Percentiles rank a stretch among this genome's conserved stretches.
Evolutionary conservation across 768 basidiomycete genomes (phyloP).

Genomic region (Termitomyces sp.): DNA sequence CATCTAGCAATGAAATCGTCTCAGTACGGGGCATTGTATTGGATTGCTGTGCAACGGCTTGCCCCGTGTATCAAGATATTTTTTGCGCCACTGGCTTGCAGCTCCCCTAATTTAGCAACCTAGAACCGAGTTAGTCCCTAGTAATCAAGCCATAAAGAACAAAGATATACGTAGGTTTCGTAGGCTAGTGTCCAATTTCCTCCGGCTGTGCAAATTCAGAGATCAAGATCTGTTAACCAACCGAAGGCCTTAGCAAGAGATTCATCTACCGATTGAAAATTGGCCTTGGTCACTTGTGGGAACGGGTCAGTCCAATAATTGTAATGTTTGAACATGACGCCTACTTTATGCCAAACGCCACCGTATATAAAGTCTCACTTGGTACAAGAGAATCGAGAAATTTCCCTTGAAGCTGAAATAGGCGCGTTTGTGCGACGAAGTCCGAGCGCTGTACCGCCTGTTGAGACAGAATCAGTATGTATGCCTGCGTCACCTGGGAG

Average conservation of each 20-base stretch:
- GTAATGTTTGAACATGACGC: not conserved
- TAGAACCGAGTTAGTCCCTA: slow-evolving; percentile 1
- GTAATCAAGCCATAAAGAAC: not conserved
- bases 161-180: not conserved
- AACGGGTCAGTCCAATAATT: not conserved
- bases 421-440: slow-evolving; percentile 23
- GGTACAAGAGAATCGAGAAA: slow-evolving; percentile 25
- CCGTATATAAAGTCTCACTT: slow-evolving; percentile 24
- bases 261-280: not conserved
- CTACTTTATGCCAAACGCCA: slow-evolving; percentile 30
- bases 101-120: slow-evolving; percentile 23
- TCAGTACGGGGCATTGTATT: not conserved
- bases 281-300: not conserved
- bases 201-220: not conserved
- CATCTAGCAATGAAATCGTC: slow-evolving; percentile 18
- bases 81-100: slow-evolving; percentile 25
- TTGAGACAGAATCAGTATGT: not conserved
- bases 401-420: slow-evolving; percentile 26
- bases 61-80: slow-evolving; percentile 30
- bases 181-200: not conserved
- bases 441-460: slow-evolving; percentile 22
- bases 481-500: not conserved
- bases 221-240: not conserved
- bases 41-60: not conserved
- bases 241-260: not conserved